Base-by-base conservation (phyloP, 768 basidiomycete species). In the Lyophyllum atratum region DNA sequence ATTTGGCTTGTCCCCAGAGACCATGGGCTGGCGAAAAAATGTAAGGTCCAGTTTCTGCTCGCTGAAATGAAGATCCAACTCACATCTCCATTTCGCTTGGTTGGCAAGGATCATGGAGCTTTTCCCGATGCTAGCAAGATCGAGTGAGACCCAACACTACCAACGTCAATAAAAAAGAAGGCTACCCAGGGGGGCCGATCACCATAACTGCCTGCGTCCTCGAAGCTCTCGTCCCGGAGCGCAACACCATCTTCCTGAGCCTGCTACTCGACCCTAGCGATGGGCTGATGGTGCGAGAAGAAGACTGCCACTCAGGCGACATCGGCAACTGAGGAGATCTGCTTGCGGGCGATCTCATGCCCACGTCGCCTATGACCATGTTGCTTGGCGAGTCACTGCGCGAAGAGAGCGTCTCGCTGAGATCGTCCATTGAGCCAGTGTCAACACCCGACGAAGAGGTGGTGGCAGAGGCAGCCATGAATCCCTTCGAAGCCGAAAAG, bases 1-100 rank as follows among this genome's bases (percentile, higher is more conserved):
- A 89, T 70, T 89, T 89, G 7, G 87, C 87, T 59, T 89, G 87
- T 14, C 87, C 88, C 88, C 88, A 90, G 5, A 89, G 76, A 4
- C 88, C 88, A 60, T 88, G 86, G 21, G 80, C 83, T 85, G 33
- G 22, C 49, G 29, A 59, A 29, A 48, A 24, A 5, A 10, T 37
- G 17, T 50, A 44, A 52, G 26, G 43, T 29, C 58, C 46, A 39
- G 34, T 37, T 37, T 9, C 17, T 37, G 4, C 14, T 37, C 34
- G 8, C 17, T 15, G 14, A 33, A 33, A 37, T 15, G 12, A 14
- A 53, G 4, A 25, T 21, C 12, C 12, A 12, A 59, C 77, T 66
- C 63, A 84, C 86, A 78, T 72, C 87, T 70, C 88, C 88, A 90
- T 66, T 84, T 85, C 4, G 87, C 85, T 68, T 90, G 88, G 59